These are phyloP conservation scores for Hypoxylon crocopeplum DNA, from an alignment of 495 filamentous ascomycete genomes.

Conservation along the genomic window DNA sequence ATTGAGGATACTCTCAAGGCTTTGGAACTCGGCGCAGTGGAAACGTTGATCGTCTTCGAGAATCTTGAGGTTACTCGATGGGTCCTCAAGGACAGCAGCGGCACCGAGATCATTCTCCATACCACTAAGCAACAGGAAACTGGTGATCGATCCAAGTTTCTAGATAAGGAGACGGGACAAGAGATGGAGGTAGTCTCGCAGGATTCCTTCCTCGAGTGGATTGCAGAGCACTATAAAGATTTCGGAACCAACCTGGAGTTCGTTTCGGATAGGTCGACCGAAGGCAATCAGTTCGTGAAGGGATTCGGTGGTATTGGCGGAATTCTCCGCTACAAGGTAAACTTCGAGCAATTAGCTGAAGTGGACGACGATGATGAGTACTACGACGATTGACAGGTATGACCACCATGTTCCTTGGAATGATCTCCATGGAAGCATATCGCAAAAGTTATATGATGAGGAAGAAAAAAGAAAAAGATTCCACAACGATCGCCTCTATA, in stretches of 20 bases:
- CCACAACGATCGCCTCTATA: not conserved
- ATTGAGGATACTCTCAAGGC: constrained; percentile 97
- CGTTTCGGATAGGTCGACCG: constrained; percentile 93
- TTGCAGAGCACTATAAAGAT: constrained; percentile 96
- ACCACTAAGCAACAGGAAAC: constrained; percentile 85
- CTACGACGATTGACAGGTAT: constrained; percentile 77
- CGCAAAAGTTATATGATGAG: not conserved
- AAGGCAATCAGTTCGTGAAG: constrained; percentile 99
- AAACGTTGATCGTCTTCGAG: constrained; percentile 96
- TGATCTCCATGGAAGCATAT: constrained; percentile 1
- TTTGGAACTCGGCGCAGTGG: constrained; percentile 92
- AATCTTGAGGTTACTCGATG: constrained; percentile 94
- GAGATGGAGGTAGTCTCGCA: constrained; percentile 94
- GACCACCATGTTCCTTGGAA: constrained; percentile 11
- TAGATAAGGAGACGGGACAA: constrained; percentile 91
- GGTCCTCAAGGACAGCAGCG: constrained; percentile 78
- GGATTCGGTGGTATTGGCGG: constrained; percentile 98
- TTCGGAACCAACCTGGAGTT: constrained; percentile 97
- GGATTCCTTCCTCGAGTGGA: constrained; percentile 95
- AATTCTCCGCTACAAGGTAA: constrained; percentile 98
- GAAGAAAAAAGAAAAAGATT: constrained; percentile 13
- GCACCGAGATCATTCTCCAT: constrained; percentile 76
- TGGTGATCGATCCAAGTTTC: constrained; percentile 78
- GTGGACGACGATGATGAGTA: constrained; percentile 97
- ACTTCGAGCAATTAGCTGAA: constrained; percentile 98